Base-by-base conservation (phyloP, 2,329 filamentous ascomycete genomes). In the Exophiala spinifera region DNA sequence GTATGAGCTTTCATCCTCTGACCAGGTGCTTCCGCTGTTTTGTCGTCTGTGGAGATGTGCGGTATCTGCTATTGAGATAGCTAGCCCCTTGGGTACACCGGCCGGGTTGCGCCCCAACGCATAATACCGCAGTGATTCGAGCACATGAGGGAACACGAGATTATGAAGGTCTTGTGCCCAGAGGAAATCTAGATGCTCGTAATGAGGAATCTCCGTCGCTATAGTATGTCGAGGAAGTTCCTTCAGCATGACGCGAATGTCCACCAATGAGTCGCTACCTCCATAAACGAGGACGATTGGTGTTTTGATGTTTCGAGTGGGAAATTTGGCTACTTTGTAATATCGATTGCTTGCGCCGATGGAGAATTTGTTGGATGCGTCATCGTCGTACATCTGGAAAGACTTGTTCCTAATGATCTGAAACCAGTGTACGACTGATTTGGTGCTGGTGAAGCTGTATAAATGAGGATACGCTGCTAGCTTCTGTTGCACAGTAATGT, bases 301-400 rank as follows among this genome's bases (percentile, higher is more conserved):
- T 0, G 94, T 96, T 67, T 89, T 91, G 76, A 99, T 99, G 68
- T 99, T 99, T 61, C 89, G 86, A 0, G 94, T 99, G 0, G 94
- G 94, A 64, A 96, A 99, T 68, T 89, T 92, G 64, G 94, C 91
- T 4, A 96, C 91, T 69, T 96, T 96, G 70, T 95, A 96, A 73
- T 95, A 96, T 65, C 92, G 91, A 66, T 82, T 85, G 50, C 81
- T 81, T 3, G 84, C 84, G 19, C 81, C 82, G 34, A 91, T 76
- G 50, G 84, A 83, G 56, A 95, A 76, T 0, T 87, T 87, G 23
- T 86, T 86, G 53, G 91, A 88, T 1, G 94, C 82, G 65, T 97
- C 92, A 68, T 99, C 94, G 68, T 99, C 94, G 70, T 91, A 97
- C 89, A 99, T 96, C 71, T 99, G 94, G 71, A 99, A 97, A 21